A percentile compares a stretch with the other conserved stretches of the same genome.
Conservation (phyloP, 495 filamentous ascomycete species). For the Letharia lupina region DNA sequence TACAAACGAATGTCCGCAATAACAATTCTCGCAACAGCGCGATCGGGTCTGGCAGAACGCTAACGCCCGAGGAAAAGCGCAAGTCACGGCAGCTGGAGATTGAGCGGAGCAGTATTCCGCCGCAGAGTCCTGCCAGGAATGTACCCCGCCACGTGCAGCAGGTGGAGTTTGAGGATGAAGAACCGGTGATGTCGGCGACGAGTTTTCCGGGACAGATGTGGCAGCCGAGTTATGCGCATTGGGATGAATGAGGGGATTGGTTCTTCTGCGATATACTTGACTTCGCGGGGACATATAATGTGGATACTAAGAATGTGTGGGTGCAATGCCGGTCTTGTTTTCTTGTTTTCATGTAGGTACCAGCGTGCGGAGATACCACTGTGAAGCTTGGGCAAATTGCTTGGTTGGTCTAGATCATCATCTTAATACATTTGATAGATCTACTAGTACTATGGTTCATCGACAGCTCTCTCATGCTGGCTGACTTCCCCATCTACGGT, state of each 20-base stretch:
- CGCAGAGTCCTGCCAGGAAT: slow-evolving; percentile 16
- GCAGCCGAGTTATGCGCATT: slow-evolving; percentile 44
- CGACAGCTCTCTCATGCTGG: not conserved
- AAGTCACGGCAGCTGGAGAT: slow-evolving; percentile 26
- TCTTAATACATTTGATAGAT: not conserved
- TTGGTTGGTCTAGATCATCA: not conserved
- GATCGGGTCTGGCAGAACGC: slow-evolving; percentile 7
- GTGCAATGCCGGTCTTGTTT: not conserved
- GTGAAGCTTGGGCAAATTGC: not conserved
- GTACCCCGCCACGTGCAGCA: not conserved
- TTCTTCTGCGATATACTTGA: no score
- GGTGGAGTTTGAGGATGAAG: slow-evolving; percentile 36
- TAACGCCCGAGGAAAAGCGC: slow-evolving; percentile 29
- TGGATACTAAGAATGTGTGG: not conserved
- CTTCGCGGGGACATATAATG: not conserved
- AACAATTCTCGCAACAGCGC: slow-evolving; percentile 1
- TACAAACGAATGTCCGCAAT: slow-evolving; percentile 19
- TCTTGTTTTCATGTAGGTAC: not conserved
- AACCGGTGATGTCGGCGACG: slow-evolving; percentile 65
- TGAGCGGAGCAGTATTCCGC: slow-evolving; percentile 20
- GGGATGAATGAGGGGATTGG: slow-evolving; percentile 4
- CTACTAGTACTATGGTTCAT: not conserved
- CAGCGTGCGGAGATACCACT: not conserved
- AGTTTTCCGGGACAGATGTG: slow-evolving; percentile 79
- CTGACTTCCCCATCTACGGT: not conserved